Conservation (phyloP, 2,329 filamentous ascomycete genomes). For the Penicillium sclerotiorum region DNA sequence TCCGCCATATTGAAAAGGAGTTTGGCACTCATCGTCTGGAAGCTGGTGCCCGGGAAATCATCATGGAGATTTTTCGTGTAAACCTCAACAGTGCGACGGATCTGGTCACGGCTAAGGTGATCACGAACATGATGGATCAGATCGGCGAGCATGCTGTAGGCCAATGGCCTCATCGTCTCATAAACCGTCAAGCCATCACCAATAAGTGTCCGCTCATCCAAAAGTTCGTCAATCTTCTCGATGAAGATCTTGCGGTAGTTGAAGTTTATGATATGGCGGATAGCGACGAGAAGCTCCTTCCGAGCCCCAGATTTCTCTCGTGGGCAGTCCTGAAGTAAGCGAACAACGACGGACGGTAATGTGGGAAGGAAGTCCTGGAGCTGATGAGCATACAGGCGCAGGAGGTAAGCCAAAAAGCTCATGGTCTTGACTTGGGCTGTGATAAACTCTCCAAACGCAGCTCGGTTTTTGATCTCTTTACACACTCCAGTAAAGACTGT, state of each 20-base stretch:
- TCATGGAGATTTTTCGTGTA: slow-evolving; percentile 97
- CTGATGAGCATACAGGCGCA: slow-evolving; percentile 84
- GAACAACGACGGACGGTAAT: slow-evolving; percentile 85
- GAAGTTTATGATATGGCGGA: slow-evolving; percentile 98
- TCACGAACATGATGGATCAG: slow-evolving; percentile 96
- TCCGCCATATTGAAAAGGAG: slow-evolving; percentile 97
- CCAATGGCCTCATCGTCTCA: slow-evolving; percentile 91
- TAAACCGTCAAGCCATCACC: slow-evolving; percentile 96
- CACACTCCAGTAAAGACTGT: slow-evolving; percentile 91
- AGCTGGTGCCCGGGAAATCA: slow-evolving; percentile 94
- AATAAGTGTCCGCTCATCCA: slow-evolving; percentile 92
- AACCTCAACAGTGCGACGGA: slow-evolving; percentile 91
- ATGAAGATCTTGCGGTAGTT: slow-evolving; percentile 96
- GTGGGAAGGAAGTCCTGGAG: slow-evolving; percentile 84
- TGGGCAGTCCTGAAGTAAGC: slow-evolving; percentile 89
- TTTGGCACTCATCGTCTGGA: slow-evolving; percentile 99
- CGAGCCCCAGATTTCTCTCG: slow-evolving; percentile 89
- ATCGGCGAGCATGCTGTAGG: slow-evolving; percentile 98
- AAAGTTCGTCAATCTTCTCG: slow-evolving; percentile 87
- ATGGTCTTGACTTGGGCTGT: slow-evolving; percentile 99
- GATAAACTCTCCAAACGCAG: slow-evolving; percentile 95
- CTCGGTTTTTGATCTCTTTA: slow-evolving; percentile 87
- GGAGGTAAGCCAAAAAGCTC: slow-evolving; percentile 93
- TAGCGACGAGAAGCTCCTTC: slow-evolving; percentile 94
- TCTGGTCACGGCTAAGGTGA: slow-evolving; percentile 83